Percentiles rank a stretch among this genome's conserved stretches.
Evolutionary conservation across 2,329 filamentous ascomycete genomes (phyloP).

Genomic region (Penicillium aurantiogriseum): DNA sequence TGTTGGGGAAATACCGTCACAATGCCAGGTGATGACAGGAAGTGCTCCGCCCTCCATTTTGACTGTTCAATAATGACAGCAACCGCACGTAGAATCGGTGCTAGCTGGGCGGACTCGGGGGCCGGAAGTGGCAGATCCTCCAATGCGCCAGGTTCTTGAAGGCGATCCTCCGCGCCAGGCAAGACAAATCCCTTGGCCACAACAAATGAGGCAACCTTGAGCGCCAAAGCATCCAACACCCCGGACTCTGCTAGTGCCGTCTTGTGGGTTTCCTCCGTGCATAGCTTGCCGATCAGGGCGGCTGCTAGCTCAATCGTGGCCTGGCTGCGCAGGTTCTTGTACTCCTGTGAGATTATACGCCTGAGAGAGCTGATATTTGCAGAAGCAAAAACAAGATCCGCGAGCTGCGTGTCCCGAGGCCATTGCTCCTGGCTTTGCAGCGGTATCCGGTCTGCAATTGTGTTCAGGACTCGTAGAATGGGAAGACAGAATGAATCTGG

Average conservation of each 20-base stretch:
- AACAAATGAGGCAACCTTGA: conserved; percentile 69
- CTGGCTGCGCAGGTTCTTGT: conserved; percentile 54
- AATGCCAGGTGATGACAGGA: conserved; percentile 67
- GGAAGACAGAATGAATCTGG: conserved; percentile 67
- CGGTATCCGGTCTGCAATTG: conserved; percentile 65
- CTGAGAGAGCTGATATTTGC: conserved; percentile 62
- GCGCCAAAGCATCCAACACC: conserved; percentile 74
- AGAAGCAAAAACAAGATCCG: conserved; percentile 64
- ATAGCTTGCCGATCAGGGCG: conserved; percentile 59
- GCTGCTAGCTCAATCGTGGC: conserved; percentile 46
- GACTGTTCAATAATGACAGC: conserved; percentile 75
- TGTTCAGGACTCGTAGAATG: conserved; percentile 71
- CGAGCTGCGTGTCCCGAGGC: conserved; percentile 53
- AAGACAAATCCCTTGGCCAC: conserved; percentile 68
- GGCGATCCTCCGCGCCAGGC: conserved; percentile 59
- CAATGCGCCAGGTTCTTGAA: conserved; percentile 55
- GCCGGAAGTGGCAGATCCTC: conserved; percentile 63
- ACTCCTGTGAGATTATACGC: conserved; percentile 62
- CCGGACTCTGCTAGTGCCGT: conserved; percentile 68
- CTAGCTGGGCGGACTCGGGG: conserved; percentile 58
- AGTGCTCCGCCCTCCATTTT: conserved; percentile 70
- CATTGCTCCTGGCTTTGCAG: conserved; percentile 54
- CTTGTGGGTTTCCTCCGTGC: conserved; percentile 68
- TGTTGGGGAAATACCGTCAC: conserved; percentile 65
- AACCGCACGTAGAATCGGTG: conserved; percentile 73